Conservation (phyloP, 768 basidiomycete genomes). For the Leccinum boreale region DNA sequence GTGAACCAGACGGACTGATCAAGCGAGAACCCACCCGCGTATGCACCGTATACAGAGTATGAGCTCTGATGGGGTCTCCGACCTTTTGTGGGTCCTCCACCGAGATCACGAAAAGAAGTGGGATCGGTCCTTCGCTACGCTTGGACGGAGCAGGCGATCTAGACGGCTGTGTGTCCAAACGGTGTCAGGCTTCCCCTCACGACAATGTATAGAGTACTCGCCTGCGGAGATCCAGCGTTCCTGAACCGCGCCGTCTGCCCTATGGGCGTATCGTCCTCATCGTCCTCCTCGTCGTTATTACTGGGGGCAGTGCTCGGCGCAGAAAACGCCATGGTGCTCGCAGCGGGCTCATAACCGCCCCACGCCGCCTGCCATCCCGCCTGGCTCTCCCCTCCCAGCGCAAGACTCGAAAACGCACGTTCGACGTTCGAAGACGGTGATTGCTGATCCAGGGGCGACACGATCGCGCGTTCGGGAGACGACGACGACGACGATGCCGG, state of each 20-base stretch:
- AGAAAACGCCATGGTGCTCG: conserved; percentile 18
- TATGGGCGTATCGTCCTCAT: conserved; percentile 70
- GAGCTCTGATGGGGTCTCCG: conserved; percentile 91
- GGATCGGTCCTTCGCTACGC: conserved; percentile 44
- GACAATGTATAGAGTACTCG: not conserved
- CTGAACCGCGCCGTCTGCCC: conserved; percentile 40
- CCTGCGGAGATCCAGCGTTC: conserved; percentile 27
- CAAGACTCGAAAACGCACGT: conserved; percentile 42
- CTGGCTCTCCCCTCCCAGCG: conserved; percentile 44
- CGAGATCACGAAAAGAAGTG: conserved; percentile 77
- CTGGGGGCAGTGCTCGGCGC: conserved; percentile 20
- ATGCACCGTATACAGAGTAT: conserved; percentile 96
- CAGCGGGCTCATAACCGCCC: conserved; percentile 32
- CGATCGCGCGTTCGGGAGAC: conserved; percentile 26
- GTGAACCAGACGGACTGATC: not conserved
- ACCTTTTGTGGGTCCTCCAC: conserved; percentile 98
- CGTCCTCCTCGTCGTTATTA: conserved; percentile 59
- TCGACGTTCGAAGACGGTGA: conserved; percentile 18
- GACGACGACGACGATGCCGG: conserved; percentile 12
- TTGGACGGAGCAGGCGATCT: conserved; percentile 13
- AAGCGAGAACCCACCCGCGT: conserved; percentile 56
- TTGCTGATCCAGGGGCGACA: conserved; percentile 30
- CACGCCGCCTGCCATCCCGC: conserved; percentile 55
- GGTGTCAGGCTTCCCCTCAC: not conserved
- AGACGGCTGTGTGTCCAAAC: conserved; percentile 10